Conservation (phyloP, 139 green algal genomes). For the Chlamydomonas sphaeroides region DNA sequence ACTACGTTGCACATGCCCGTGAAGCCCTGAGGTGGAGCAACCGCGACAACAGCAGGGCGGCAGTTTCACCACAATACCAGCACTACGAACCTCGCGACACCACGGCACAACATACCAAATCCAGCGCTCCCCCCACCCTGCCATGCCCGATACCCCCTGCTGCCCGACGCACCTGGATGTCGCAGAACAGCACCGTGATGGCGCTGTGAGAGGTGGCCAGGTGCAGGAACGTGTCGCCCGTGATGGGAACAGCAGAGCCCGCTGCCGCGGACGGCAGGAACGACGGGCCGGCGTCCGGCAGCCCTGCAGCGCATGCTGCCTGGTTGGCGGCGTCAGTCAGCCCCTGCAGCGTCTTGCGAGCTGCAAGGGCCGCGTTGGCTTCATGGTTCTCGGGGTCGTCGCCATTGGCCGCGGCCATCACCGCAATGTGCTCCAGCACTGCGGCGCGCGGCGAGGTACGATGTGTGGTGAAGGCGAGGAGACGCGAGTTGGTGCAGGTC, state of each 20-base stretch:
- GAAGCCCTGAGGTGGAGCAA: background rate
- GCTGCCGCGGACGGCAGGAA: too few species aligned
- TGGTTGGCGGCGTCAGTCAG: background rate
- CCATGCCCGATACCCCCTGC: background rate
- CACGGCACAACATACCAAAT: background rate
- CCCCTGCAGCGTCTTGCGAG: background rate
- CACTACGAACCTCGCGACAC: background rate
- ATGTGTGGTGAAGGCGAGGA: background rate
- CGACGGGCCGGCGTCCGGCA: background rate
- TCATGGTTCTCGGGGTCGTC: background rate
- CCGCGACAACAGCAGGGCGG: background rate
- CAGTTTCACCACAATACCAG: too few species aligned
- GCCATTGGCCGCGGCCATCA: background rate
- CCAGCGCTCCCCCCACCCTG: background rate
- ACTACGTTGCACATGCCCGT: constrained; percentile 19
- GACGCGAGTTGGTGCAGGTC: too few species aligned
- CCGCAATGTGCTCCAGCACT: background rate
- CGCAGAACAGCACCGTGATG: constrained; percentile 20
- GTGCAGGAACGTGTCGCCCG: constrained; percentile 18
- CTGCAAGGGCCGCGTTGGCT: background rate
- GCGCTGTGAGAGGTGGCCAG: constrained; percentile 25
- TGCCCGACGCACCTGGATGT: constrained; percentile 28
- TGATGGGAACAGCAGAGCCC: background rate
- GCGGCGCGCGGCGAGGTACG: background rate
- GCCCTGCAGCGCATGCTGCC: too few species aligned